Evolutionary conservation across 2,329 filamentous ascomycete species (phyloP).

Genomic region (Phialophora tarda): DNA sequence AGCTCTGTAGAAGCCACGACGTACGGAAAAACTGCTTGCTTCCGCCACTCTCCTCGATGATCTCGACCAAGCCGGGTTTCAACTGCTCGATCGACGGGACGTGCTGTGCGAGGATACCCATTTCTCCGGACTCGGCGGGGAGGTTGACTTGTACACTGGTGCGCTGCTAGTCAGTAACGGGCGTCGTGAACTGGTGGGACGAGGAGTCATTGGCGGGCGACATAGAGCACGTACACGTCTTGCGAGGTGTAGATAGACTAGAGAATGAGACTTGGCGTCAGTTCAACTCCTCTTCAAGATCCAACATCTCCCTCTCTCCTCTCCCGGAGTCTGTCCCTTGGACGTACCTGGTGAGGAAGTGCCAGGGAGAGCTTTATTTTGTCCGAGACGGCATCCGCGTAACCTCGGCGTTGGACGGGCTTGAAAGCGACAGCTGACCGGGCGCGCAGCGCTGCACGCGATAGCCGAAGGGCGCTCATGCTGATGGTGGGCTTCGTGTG

Average conservation of each 20-base stretch:
- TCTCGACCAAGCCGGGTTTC: conserved; percentile 92
- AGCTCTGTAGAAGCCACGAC: conserved; percentile 47
- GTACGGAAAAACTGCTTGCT: conserved; percentile 98
- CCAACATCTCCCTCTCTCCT: background rate
- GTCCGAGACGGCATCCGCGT: conserved; percentile 85
- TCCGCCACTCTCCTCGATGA: conserved; percentile 86
- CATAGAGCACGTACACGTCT: conserved; percentile 65
- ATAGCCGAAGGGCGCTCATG: conserved; percentile 95
- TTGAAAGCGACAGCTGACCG: conserved; percentile 77
- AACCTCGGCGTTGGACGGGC: conserved; percentile 82
- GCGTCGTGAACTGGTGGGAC: conserved; percentile 10
- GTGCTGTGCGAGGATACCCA: conserved; percentile 99
- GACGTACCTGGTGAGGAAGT: conserved; percentile 94
- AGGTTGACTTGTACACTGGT: conserved; percentile 92
- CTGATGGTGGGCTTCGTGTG: conserved; percentile 46
- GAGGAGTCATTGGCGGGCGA: background rate
- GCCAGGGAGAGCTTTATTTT: conserved; percentile 98
- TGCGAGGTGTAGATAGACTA: conserved; percentile 73
- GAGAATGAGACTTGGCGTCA: conserved; percentile 9
- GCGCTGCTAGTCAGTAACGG: background rate
- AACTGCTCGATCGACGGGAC: conserved; percentile 98
- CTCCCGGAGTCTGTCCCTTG: background rate
- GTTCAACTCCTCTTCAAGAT: background rate
- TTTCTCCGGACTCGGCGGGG: conserved; percentile 95
- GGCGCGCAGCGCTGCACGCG: conserved; percentile 79